A percentile compares a stretch with the other conserved stretches of the same genome.
Conservation (phyloP, 2,329 filamentous ascomycete genomes). For the Trichoderma citrinoviride region DNA sequence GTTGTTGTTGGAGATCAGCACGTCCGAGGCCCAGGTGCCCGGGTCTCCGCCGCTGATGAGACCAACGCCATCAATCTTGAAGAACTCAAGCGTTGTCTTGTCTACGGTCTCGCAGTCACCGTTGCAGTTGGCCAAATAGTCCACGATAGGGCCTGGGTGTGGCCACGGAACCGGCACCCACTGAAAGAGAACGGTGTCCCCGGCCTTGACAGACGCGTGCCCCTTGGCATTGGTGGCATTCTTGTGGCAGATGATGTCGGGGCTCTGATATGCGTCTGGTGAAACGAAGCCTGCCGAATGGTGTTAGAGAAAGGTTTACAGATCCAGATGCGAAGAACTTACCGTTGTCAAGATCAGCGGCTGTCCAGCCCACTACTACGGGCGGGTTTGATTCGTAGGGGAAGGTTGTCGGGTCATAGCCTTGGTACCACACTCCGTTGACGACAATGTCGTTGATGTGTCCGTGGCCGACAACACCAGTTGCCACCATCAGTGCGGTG, state of each 20-base stretch:
- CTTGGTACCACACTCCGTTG: constrained; percentile 43
- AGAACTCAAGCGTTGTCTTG: constrained; percentile 44
- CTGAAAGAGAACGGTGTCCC: constrained; percentile 45
- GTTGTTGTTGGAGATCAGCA: constrained; percentile 51
- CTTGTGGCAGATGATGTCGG: constrained; percentile 51
- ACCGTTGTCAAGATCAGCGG: constrained; percentile 42
- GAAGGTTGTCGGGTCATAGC: constrained; percentile 40
- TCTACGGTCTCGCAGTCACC: constrained; percentile 42
- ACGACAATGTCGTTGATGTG: constrained; percentile 44
- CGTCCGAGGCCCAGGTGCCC: constrained; percentile 42
- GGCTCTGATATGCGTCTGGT: constrained; percentile 41
- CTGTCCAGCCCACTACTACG: constrained; percentile 40
- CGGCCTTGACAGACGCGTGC: constrained; percentile 44
- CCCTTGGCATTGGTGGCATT: constrained; percentile 40
- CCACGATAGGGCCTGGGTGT: constrained; percentile 47
- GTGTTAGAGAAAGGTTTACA: background rate
- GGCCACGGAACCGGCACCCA: constrained; percentile 51
- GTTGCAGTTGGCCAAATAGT: constrained; percentile 46
- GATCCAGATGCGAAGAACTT: background rate
- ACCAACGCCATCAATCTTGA: constrained; percentile 46
- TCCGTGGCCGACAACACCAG: constrained; percentile 31
- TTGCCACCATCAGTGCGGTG: constrained; percentile 8
- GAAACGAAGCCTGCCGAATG: constrained; percentile 41
- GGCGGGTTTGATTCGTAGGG: constrained; percentile 40
- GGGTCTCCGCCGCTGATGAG: constrained; percentile 37